These are phyloP conservation scores for Hansenula lynferdii DNA, from an alignment of 1,139 yeast species.

Conservation along the genomic window DNA sequence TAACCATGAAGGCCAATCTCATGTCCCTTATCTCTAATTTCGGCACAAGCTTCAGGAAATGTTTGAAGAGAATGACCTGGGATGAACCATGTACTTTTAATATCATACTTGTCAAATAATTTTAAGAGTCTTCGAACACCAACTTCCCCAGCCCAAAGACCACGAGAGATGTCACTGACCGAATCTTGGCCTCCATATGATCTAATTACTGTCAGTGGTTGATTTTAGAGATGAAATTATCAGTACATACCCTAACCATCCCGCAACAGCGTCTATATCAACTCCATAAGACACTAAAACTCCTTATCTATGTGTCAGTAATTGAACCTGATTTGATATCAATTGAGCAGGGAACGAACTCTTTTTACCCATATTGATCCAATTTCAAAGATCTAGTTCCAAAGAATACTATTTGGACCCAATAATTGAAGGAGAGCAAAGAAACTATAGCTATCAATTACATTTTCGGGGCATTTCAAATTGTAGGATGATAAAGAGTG, in stretches of 20 bases:
- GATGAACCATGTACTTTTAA: constrained; percentile 30
- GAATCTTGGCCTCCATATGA: constrained; percentile 30
- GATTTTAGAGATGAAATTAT: not conserved
- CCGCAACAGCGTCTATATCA: constrained; percentile 30
- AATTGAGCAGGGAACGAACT: not conserved
- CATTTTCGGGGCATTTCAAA: too few species aligned
- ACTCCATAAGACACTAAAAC: constrained; percentile 28
- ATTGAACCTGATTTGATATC: too few species aligned
- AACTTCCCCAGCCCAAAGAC: constrained; percentile 29
- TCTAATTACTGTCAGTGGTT: constrained; percentile 5
- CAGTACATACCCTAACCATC: constrained; percentile 23
- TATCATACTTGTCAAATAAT: constrained; percentile 25
- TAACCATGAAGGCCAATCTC: constrained; percentile 30
- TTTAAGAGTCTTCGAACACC: constrained; percentile 29
- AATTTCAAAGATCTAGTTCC: too few species aligned
- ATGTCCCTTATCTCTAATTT: constrained; percentile 27
- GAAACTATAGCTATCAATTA: too few species aligned
- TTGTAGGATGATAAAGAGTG: too few species aligned
- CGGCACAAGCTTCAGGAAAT: constrained; percentile 28
- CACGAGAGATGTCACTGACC: constrained; percentile 28
- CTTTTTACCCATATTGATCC: not conserved
- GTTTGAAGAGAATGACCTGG: constrained; percentile 31
- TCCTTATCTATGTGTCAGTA: constrained; percentile 11
- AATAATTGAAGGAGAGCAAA: too few species aligned
- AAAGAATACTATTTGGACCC: too few species aligned